These are phyloP conservation scores for Calendula officinalis DNA, from an alignment of 129 eudicot genomes.

Conservation along the genomic window DNA sequence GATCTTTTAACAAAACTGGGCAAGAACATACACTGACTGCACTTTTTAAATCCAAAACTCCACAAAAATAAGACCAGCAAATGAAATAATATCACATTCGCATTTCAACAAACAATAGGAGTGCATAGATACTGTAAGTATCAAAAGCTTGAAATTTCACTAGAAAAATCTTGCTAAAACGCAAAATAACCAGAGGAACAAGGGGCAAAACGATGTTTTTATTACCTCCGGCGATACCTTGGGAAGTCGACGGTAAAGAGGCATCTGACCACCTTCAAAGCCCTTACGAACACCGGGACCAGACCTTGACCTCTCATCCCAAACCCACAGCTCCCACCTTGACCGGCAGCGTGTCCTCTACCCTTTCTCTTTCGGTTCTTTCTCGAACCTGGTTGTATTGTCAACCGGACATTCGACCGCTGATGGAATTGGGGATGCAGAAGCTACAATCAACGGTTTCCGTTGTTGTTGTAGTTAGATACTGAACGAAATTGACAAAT, in stretches of 20 bases:
- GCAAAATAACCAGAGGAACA: background rate
- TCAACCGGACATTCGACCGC: slow-evolving; percentile 43
- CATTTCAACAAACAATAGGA: slow-evolving; percentile 33
- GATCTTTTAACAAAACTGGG: background rate
- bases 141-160: background rate
- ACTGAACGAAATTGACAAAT: slow-evolving; percentile 23
- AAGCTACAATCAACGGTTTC: slow-evolving; percentile 34
- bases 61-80: too few relatives aligned
- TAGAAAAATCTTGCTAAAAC: too few relatives aligned
- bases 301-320: slow-evolving; percentile 99
- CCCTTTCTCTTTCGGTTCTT: slow-evolving; percentile 79
- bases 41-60: too few relatives aligned
- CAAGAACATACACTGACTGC: too few relatives aligned
- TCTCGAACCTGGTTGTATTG: slow-evolving; percentile 71
- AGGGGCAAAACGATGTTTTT: background rate
- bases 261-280: slow-evolving; percentile 95
- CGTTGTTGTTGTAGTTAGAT: slow-evolving; percentile 7
- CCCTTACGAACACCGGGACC: slow-evolving; percentile 77
- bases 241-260: slow-evolving; percentile 79
- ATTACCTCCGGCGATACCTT: slow-evolving; percentile 99
- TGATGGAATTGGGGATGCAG: slow-evolving; percentile 37
- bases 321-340: slow-evolving; percentile 94
- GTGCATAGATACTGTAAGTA: slow-evolving; percentile 1
- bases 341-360: slow-evolving; percentile 89
- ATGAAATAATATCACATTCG: too few relatives aligned